Evolutionary conservation across 805 yeast species (phyloP).

Genomic region (Lachancea sp.): DNA sequence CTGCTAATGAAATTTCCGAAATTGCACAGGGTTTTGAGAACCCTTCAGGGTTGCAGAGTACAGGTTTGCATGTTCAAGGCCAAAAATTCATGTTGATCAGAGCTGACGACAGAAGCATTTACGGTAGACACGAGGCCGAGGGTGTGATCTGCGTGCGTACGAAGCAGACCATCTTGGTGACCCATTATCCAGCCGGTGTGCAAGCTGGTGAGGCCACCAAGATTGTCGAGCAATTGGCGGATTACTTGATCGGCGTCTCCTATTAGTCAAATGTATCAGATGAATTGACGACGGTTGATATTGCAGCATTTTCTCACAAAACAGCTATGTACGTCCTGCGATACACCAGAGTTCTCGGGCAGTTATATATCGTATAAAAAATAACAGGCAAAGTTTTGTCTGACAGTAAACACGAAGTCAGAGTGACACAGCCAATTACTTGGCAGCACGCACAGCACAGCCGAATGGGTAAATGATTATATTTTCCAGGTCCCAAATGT

Average conservation of each 20-base stretch:
- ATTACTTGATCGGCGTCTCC: constrained; percentile 82
- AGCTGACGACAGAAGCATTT: constrained; percentile 89
- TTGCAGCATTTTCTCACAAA: too few relatives aligned
- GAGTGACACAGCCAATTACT: constrained; percentile 14
- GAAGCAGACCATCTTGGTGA: constrained; percentile 83
- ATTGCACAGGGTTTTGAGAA: constrained; percentile 76
- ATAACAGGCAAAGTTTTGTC: too few relatives aligned
- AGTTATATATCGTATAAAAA: too few relatives aligned
- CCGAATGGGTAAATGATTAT: constrained; percentile 52
- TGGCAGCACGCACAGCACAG: constrained; percentile 40
- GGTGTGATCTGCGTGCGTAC: constrained; percentile 92
- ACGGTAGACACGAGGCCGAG: constrained; percentile 84
- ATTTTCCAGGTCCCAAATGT: constrained; percentile 70
- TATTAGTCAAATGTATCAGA: constrained; percentile 37
- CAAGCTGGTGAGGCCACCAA: constrained; percentile 94
- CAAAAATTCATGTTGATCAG: constrained; percentile 81
- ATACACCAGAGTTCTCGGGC: too few relatives aligned
- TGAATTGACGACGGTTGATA: too few relatives aligned
- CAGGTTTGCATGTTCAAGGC: constrained; percentile 79
- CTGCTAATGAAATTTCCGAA: constrained; percentile 62
- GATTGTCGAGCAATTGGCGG: constrained; percentile 93
- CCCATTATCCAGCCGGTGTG: constrained; percentile 89
- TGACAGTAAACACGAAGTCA: too few relatives aligned
- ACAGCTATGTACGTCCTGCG: too few relatives aligned
- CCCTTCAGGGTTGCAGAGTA: constrained; percentile 71